Evolutionary conservation across 805 yeast genomes (phyloP).

Genomic region (Candida yuanshanica): DNA sequence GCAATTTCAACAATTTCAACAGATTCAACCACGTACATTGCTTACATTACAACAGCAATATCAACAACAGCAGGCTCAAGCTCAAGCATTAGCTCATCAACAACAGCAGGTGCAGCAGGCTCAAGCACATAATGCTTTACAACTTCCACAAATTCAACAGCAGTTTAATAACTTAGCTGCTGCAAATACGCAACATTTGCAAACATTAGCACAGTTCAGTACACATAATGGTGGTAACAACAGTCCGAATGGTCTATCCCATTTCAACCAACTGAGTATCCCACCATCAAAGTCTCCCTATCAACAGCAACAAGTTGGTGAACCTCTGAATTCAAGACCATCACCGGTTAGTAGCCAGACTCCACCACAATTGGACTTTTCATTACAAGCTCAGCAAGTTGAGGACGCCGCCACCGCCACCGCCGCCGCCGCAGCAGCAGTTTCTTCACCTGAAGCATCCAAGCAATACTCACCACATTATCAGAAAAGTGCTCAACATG

Average conservation of each 20-base stretch:
- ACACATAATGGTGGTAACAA: neutral
- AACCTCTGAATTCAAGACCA: neutral
- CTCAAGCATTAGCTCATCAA: slow-evolving; percentile 11
- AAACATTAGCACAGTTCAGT: neutral
- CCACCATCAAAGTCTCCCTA: neutral
- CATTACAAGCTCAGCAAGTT: slow-evolving; percentile 1
- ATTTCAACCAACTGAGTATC: neutral
- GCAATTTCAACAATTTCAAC: slow-evolving; percentile 2
- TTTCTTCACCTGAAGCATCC: neutral
- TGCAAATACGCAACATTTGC: neutral
- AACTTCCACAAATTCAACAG: neutral
- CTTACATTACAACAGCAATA: neutral
- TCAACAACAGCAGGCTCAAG: slow-evolving; percentile 2
- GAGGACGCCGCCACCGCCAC: slow-evolving; percentile 8
- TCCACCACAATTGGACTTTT: neutral
- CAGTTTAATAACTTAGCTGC: neutral
- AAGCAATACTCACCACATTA: neutral
- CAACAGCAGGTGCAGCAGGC: slow-evolving; percentile 6
- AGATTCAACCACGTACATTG: neutral
- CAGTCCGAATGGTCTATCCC: neutral
- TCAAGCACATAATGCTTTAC: neutral
- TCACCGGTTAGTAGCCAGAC: neutral
- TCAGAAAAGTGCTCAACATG: neutral
- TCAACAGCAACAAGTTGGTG: neutral
- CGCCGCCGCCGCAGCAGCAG: slow-evolving; percentile 6